These are phyloP conservation scores for Raphidocelis subcapitata DNA, from an alignment of 139 green algal genomes.

Conservation along the genomic window DNA sequence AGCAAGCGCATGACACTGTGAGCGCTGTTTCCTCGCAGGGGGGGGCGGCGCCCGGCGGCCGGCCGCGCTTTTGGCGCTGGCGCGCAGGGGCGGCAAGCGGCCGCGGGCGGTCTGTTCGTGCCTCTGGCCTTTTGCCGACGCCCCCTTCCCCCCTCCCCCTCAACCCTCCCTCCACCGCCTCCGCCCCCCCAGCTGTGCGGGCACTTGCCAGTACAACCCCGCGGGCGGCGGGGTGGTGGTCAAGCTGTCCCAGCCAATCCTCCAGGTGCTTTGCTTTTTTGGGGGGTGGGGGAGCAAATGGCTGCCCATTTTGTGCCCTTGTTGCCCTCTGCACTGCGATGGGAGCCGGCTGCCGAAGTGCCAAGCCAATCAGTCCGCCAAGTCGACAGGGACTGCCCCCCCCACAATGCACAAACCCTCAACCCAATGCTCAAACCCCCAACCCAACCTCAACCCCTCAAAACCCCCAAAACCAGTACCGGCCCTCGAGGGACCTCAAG, in stretches of 20 bases:
- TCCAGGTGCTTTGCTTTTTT: slow-evolving; percentile 42
- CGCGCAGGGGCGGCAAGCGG: background rate
- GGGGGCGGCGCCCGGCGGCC: background rate
- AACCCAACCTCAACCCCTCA: too few species aligned
- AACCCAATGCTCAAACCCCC: too few species aligned
- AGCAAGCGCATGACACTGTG: slow-evolving; percentile 76
- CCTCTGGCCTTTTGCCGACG: background rate
- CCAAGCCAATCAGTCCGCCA: too few species aligned
- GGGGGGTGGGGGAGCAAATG: background rate
- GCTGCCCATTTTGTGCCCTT: background rate
- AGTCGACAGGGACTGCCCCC: too few species aligned
- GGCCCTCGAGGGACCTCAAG: slow-evolving; percentile 73
- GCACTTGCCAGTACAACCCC: slow-evolving; percentile 52
- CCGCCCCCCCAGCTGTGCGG: slow-evolving; percentile 45
- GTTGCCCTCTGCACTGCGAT: background rate
- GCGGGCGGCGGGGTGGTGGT: slow-evolving; percentile 67
- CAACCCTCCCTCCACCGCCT: background rate
- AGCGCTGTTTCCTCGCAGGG: slow-evolving; percentile 3
- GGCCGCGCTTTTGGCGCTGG: background rate
- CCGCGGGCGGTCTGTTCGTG: background rate
- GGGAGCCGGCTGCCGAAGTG: too few species aligned
- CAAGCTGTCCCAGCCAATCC: slow-evolving; percentile 72
- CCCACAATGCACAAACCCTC: too few species aligned
- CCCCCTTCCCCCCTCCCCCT: background rate
- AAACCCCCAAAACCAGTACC: slow-evolving; percentile 39